These are phyloP conservation scores for Eucalyptus tenuipes DNA, from an alignment of 345 rosid genomes.

Conservation along the genomic window DNA sequence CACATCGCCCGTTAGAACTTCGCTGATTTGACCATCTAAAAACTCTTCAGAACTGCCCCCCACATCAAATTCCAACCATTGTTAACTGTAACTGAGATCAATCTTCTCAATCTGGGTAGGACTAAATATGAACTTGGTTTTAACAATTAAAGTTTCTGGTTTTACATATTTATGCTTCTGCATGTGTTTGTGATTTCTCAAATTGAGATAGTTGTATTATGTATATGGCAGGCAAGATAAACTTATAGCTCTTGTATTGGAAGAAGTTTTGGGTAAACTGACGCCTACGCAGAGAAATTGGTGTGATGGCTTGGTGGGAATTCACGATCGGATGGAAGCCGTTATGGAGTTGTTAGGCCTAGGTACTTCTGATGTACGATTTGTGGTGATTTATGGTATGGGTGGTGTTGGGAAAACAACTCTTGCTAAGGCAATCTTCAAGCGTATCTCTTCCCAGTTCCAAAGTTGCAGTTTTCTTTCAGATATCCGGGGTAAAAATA, in stretches of 20 bases:
- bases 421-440: neutral
- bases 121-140: too few relatives aligned
- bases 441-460: neutral
- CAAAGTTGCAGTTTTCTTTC: neutral
- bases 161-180: too few relatives aligned
- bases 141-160: too few relatives aligned
- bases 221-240: too few relatives aligned
- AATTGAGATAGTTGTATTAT: fast-evolving
- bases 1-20: neutral
- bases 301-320: too few relatives aligned
- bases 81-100: neutral
- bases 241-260: fast-evolving
- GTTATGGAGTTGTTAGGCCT: too few relatives aligned
- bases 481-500: neutral
- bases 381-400: too few relatives aligned
- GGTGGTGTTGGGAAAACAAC: neutral
- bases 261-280: too few relatives aligned
- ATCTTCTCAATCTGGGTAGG: neutral
- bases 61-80: neutral
- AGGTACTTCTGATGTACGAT: too few relatives aligned
- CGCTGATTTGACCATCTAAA: too few relatives aligned
- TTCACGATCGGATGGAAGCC: too few relatives aligned
- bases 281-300: fast-evolving
- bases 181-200: too few relatives aligned
- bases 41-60: neutral